These are phyloP conservation scores for Scheffersomyces titani DNA, from an alignment of 1,139 yeast species.

Conservation along the genomic window DNA sequence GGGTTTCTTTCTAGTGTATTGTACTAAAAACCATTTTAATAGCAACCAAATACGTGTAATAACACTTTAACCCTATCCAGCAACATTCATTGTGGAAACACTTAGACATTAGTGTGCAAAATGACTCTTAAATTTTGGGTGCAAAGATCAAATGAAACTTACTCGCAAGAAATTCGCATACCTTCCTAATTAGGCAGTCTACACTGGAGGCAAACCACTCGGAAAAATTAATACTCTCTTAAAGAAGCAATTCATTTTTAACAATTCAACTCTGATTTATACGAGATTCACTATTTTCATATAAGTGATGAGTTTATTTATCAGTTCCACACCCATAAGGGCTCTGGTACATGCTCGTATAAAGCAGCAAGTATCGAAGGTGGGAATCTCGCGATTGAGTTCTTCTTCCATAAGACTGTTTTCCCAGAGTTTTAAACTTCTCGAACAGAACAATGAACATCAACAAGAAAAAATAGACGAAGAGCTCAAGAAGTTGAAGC, in stretches of 20 bases:
- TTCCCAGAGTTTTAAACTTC: not conserved
- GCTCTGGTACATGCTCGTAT: not conserved
- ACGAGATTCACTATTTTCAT: not conserved
- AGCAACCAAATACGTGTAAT: no score
- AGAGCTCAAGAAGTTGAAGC: slow-evolving; percentile 19
- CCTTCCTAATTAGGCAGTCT: slow-evolving; percentile 16
- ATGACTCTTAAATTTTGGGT: not conserved
- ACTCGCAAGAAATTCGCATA: not conserved
- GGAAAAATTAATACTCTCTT: not conserved
- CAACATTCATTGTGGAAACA: not conserved
- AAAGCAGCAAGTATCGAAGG: not conserved
- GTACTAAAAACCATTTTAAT: no score
- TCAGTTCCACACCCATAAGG: not conserved
- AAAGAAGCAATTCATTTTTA: not conserved
- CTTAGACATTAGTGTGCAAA: not conserved
- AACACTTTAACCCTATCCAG: no score
- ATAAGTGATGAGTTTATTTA: not conserved
- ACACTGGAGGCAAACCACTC: slow-evolving; percentile 17
- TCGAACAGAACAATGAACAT: not conserved
- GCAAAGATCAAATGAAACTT: not conserved
- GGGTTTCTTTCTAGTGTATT: no score
- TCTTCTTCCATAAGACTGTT: not conserved
- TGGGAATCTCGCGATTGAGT: not conserved
- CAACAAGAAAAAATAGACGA: slow-evolving; percentile 15
- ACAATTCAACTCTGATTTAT: not conserved